Base-by-base conservation (phyloP, 768 basidiomycete genomes). In the Mycena chlorophos region DNA sequence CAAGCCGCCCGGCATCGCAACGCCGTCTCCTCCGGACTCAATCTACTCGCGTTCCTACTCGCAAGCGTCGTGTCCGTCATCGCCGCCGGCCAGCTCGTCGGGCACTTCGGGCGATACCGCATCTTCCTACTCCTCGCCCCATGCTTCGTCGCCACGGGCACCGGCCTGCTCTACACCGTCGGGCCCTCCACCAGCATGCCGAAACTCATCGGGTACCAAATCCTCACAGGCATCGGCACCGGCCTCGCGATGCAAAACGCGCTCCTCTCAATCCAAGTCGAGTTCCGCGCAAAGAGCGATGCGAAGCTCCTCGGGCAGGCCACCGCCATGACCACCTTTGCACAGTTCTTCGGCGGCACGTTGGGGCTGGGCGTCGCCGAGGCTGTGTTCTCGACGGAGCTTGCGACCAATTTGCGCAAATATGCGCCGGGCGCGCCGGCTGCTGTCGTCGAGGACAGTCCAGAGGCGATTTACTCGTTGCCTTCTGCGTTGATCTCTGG, bases 91-190 rank as follows among this genome's bases (percentile, higher is more conserved):
- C 43, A 48, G 8, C 28, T 57, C 30, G 46, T 52, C 34, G 56
- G 56, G 22, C 40, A 19, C 40, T 10, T 43, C 12, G 40, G 40
- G 16, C 40, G 40, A 10, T 43, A 43, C 40, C 40, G 20, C 10
- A 67, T 23, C 56, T 63, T 52, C 69, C 61, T 56, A 64, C 8
- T 49, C 54, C 27, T 27, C 47, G 5, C 25, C 19, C 46, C 54
- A 0, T 12, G 17, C 19, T 55, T 55, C 47, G 46, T 55, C 47
- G 54, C 46, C 46, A 26, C 51, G 17, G 55, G 28, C 30, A 28
- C 30, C 3, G 42, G 42, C 14, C 39, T 46, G 16, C 46, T 52
- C 50, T 52, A 57, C 51, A 47, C 43, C 42, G 13, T 52, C 40
- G 22, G 22, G 26, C 23, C 14, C 23, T 31, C 43, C 22, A 29